Conservation (phyloP, 371 early-diverging fungal species). For the Nosema muscidifuracis region DNA sequence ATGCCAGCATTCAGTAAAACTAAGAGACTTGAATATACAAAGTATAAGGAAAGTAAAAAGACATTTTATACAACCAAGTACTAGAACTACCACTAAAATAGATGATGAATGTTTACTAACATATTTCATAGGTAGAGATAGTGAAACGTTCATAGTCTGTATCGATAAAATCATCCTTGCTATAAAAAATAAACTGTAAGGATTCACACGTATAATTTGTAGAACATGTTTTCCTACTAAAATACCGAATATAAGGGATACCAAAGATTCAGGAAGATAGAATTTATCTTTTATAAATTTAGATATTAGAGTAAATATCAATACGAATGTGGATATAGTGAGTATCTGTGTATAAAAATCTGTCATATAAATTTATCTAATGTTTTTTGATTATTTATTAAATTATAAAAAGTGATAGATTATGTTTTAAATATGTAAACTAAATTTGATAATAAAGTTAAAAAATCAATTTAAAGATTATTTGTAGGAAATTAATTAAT, state of each 20-base stretch:
- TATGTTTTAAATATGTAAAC: no score
- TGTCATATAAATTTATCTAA: constrained; percentile 40
- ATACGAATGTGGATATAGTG: constrained; percentile 66
- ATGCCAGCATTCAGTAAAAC: constrained; percentile 20
- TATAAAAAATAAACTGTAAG: constrained; percentile 52
- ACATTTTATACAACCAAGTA: constrained; percentile 48
- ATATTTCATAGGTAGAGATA: constrained; percentile 56
- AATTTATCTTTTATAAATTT: constrained; percentile 77
- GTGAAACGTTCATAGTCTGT: constrained; percentile 62
- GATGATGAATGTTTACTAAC: constrained; percentile 64
- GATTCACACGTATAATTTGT: constrained; percentile 27
- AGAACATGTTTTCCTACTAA: constrained; percentile 67
- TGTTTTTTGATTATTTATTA: no score
- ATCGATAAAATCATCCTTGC: constrained; percentile 59
- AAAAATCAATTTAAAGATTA: no score
- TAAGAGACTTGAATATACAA: background rate
- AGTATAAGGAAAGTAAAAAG: constrained; percentile 12
- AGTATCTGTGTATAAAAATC: constrained; percentile 33
- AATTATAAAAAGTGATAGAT: no score
- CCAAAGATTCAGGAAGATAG: constrained; percentile 78
- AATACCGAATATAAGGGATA: constrained; percentile 77
- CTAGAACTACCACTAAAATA: constrained; percentile 69
- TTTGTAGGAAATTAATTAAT: no score
- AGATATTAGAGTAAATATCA: constrained; percentile 76
- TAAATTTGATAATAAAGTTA: no score